Base-by-base conservation (phyloP, 495 filamentous ascomycete genomes). In the Aspergillus avenaceus region DNA sequence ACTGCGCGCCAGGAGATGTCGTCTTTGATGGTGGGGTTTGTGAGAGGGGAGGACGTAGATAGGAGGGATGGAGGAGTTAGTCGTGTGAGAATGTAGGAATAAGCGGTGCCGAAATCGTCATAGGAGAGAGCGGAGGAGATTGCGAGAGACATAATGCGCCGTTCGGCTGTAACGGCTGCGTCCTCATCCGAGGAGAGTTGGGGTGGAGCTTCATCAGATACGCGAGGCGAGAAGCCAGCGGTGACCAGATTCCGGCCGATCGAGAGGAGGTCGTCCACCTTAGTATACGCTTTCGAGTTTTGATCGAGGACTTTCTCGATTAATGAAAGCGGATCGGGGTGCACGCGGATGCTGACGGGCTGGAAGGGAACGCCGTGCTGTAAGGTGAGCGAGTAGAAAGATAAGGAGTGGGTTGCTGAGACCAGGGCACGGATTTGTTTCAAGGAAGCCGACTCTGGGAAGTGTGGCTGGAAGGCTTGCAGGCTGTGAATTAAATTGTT, bases 91-190 rank as follows among this genome's bases (percentile, higher is more conserved):
- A 96, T 86, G 69, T 93, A 96, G 11, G 90, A 95, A 69, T 97
- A 97, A 19, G 95, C 95, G 1, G 95, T 97, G 54, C 95, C 92
- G 55, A 97, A 97, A 60, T 98, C 93, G 58, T 93, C 82, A 62
- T 91, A 88, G 5, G 75, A 71, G 1, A 97, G 79, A 24, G 92
- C 90, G 5, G 91, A 85, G 56, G 92, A 85, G 36, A 97, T 86
- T 57, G 92, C 91, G 81, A 96, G 89, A 44, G 85, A 85, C 25
- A 83, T 87, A 44, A 98, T 84, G 43, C 90, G 82, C 24, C 81
- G 78, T 60, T 87, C 82, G 7, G 70, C 68, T 14, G 63, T 68
- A 55, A 67, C 47, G n/a, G 62, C 41, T 16, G 57, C 55, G 22
- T 70, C 57, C 32, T 65, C 56, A 27, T 60, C 55, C n/a, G 59